Percentiles rank a stretch among this genome's conserved stretches.
phyloP scores from a whole-genome alignment of 176 grass and related monocot genomes.

The Paspalum vaginatum region DNA sequence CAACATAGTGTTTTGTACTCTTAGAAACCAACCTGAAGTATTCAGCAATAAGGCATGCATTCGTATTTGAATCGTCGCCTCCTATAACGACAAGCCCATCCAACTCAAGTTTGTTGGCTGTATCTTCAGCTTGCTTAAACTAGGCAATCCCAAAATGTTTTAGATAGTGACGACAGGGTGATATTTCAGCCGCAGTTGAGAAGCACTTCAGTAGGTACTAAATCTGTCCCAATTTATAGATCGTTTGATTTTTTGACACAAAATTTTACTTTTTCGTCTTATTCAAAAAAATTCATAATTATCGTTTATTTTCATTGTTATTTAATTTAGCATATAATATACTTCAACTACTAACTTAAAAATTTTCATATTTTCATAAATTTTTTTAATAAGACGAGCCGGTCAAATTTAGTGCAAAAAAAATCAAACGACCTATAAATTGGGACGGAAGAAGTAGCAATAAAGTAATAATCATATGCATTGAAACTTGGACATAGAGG shows the following conservation, averaged over 20 bases:
- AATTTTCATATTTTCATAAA: too few species aligned
- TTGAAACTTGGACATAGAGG: background rate
- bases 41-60: conserved; percentile 92
- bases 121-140: conserved; percentile 99
- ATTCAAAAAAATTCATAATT: too few species aligned
- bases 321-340: too few species aligned
- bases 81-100: conserved; percentile 98
- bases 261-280: too few species aligned
- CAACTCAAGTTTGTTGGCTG: conserved; percentile 74
- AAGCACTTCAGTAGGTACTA: background rate
- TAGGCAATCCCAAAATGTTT: conserved; percentile 35
- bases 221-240: too few species aligned
- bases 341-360: too few species aligned
- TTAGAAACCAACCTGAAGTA: conserved; percentile 74
- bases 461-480: conserved; percentile 18
- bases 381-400: too few species aligned
- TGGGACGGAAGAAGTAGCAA: too few species aligned
- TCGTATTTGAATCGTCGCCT: conserved; percentile 98
- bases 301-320: too few species aligned
- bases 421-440: too few species aligned
- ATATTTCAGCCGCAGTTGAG: conserved; percentile 11
- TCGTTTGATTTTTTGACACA: too few species aligned
- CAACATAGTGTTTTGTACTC: background rate
- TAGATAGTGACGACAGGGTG: background rate
- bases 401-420: too few species aligned